Base-by-base conservation (phyloP, 805 yeast genomes). In the Kuraishia molischiana region DNA sequence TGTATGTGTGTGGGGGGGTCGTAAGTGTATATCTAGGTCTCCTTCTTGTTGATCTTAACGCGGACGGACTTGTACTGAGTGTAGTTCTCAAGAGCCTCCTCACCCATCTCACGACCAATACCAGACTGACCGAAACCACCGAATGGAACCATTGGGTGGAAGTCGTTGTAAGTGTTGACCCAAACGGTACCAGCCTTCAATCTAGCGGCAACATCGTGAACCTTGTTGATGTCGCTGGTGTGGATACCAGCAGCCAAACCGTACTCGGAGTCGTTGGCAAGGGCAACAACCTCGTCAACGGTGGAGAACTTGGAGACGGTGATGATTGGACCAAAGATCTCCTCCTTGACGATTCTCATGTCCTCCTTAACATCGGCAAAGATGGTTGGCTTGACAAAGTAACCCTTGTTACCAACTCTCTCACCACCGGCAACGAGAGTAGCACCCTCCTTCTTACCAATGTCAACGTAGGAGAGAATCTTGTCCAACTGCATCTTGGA, bases 41-140 rank as follows among this genome's bases (percentile, higher is more conserved):
- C 10, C 22, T 41, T 40, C 15, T 45, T 47, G 29, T 73, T 34
- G 28, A 59, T 42, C 35, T 48, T 58, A 26, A 56, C 52, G 74
- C 92, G 78, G 41, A 89, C 94, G 37, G 96, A 82, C 72, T 89
- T 90, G 47, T 69, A 72, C 60, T 85, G 94, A 44, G 85, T 77
- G 70, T 87, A 90, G 60, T 79, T 80, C 43, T 81, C 84, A 52
- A 90, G 63, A 41, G 94, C 95, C 46, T 85, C 89, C 43, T 72
- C 74, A 53, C 96, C 96, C 72, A 87, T 77, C 69, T 90, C 96
- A 61, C 95, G 77, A 55, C 97, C 97, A 44, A 82, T 68, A 61
- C 97, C 97, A 41, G 92, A 79, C 71, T 79, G 77, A 61, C 85
- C 85, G 68, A 70, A 83, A 34, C 96, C 96, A 51, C 96, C 96